phyloP scores from a whole-genome alignment of 1,284 basidiomycete species.

The Ceratobasidium sp. region DNA sequence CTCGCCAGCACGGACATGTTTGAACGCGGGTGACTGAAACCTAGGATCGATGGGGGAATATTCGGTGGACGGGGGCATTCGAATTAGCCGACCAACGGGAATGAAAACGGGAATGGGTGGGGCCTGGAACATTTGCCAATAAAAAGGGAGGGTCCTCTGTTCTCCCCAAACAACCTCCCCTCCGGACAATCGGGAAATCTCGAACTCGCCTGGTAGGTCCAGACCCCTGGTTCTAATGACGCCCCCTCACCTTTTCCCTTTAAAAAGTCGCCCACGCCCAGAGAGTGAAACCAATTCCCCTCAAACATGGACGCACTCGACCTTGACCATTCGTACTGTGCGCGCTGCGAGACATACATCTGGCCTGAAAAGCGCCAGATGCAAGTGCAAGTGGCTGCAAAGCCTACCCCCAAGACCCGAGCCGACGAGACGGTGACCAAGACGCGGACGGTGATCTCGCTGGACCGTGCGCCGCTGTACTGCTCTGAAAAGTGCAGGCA shows the following conservation, averaged over 20 bases:
- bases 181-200: not conserved
- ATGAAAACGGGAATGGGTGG: not conserved
- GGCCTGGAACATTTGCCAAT: constrained; percentile 2
- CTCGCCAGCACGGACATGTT: no score
- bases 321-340: constrained; percentile 35
- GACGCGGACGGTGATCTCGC: constrained; percentile 72
- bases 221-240: not conserved
- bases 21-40: no score
- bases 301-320: constrained; percentile 33
- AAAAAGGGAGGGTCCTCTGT: not conserved
- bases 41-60: not conserved
- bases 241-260: not conserved
- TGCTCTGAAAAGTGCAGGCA: constrained; percentile 74
- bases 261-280: no score
- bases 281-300: no score
- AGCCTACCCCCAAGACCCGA: constrained; percentile 43
- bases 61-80: no score
- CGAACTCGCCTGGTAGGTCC: not conserved
- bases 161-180: not conserved
- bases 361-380: constrained; percentile 36
- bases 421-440: constrained; percentile 52
- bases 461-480: constrained; percentile 73
- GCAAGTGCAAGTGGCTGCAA: constrained; percentile 23
- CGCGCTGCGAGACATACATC: constrained; percentile 36
- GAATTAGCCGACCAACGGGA: not conserved